Conservation (phyloP, 306 rosid species). For the Urtica urens region DNA sequence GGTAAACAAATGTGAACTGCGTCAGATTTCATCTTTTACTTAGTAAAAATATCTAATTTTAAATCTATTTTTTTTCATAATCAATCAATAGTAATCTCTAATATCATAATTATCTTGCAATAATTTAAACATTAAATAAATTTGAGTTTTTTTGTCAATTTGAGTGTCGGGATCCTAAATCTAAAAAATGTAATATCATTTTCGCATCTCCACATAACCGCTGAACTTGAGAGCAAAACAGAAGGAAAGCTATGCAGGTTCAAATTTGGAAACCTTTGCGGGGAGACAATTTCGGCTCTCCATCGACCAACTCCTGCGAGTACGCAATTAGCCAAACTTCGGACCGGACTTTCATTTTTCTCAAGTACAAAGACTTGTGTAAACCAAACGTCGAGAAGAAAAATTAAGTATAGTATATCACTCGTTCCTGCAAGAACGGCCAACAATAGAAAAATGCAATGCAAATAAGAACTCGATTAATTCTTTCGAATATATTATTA, state of each 20-base stretch:
- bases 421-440: not conserved
- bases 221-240: conserved; percentile 61
- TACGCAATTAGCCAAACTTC: conserved; percentile 43
- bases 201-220: conserved; percentile 60
- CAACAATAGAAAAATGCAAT: not conserved
- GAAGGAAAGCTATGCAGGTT: conserved; percentile 88
- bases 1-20: no score
- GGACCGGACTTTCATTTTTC: conserved; percentile 36
- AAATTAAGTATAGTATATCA: not conserved
- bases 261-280: conserved; percentile 47
- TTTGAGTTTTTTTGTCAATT: no score
- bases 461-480: not conserved
- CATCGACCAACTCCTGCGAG: conserved; percentile 69
- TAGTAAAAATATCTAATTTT: no score
- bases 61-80: no score
- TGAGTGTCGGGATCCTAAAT: no score
- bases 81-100: no score
- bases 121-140: no score
- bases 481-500: no score
- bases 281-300: conserved; percentile 85
- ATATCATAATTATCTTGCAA: no score
- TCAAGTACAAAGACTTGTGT: conserved; percentile 1
- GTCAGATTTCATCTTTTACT: no score
- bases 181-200: no score
- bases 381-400: not conserved